These are phyloP conservation scores for Penicillium sp. DNA, from an alignment of 2,329 filamentous ascomycete genomes.

Conservation along the genomic window DNA sequence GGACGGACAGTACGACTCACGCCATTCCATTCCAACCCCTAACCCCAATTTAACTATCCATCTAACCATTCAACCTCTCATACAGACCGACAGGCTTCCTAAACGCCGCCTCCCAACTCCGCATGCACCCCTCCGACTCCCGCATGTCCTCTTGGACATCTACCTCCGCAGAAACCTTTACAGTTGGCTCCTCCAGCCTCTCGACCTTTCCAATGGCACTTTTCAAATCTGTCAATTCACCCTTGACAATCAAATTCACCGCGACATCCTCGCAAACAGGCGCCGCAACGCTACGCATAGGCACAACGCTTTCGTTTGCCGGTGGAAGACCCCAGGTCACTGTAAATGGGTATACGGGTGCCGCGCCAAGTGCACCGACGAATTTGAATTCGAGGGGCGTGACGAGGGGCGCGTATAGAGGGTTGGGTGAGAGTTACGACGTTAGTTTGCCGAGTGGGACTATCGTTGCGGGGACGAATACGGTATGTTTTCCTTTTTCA, in stretches of 20 bases:
- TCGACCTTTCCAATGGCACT: conserved; percentile 67
- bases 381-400: conserved; percentile 69
- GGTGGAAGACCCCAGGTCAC: conserved; percentile 61
- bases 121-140: conserved; percentile 69
- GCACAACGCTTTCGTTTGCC: conserved; percentile 66
- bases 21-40: not conserved
- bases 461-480: conserved; percentile 64
- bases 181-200: conserved; percentile 58
- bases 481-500: conserved; percentile 32
- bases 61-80: not conserved
- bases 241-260: conserved; percentile 64
- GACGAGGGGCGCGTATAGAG: conserved; percentile 67
- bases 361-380: conserved; percentile 57
- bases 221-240: conserved; percentile 63
- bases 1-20: conserved; percentile 58
- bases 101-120: conserved; percentile 67
- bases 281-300: conserved; percentile 64
- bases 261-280: conserved; percentile 55
- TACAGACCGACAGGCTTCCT: conserved; percentile 61
- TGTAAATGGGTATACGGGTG: conserved; percentile 49
- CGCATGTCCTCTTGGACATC: conserved; percentile 66
- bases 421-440: conserved; percentile 66
- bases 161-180: conserved; percentile 58
- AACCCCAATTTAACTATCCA: not conserved
- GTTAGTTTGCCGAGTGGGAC: conserved; percentile 63